Percentiles rank a stretch among this genome's conserved stretches.
These are phyloP conservation scores for Pseudoscleropodium purum DNA, from an alignment of 225 moss, liverwort and hornwort genomes.

Conservation along the genomic window DNA sequence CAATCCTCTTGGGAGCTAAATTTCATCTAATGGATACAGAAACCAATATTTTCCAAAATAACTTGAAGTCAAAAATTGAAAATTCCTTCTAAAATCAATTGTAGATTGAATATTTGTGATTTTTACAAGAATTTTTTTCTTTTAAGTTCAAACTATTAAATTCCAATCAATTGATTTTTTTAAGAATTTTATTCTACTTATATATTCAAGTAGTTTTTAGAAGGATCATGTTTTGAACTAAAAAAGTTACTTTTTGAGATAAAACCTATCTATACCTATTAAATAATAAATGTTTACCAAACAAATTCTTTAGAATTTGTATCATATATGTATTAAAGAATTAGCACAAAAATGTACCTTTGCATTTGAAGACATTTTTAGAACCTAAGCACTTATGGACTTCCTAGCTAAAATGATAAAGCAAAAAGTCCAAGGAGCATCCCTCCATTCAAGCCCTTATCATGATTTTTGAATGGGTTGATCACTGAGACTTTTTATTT, in stretches of 20 bases:
- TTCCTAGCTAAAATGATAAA: background rate
- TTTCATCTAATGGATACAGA: too few species aligned
- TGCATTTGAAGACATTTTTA: fast-evolving
- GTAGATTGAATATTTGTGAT: background rate
- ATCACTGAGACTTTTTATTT: background rate
- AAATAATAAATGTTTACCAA: background rate
- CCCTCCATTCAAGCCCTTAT: background rate
- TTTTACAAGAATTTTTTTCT: background rate
- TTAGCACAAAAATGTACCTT: background rate
- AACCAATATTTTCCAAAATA: background rate
- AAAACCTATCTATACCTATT: background rate
- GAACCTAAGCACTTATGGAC: fast-evolving
- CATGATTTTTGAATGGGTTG: background rate
- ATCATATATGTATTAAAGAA: too few species aligned
- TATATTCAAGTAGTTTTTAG: background rate
- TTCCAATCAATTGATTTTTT: too few species aligned
- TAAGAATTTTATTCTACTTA: background rate
- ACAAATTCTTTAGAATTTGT: background rate
- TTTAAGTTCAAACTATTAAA: too few species aligned
- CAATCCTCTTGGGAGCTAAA: too few species aligned
- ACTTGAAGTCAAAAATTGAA: background rate
- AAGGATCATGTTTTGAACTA: background rate
- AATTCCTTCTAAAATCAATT: too few species aligned
- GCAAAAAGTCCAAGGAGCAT: fast-evolving
- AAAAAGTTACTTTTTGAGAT: too few species aligned